Conservation (phyloP, 805 yeast species). For the Ogataea salicorniae region DNA sequence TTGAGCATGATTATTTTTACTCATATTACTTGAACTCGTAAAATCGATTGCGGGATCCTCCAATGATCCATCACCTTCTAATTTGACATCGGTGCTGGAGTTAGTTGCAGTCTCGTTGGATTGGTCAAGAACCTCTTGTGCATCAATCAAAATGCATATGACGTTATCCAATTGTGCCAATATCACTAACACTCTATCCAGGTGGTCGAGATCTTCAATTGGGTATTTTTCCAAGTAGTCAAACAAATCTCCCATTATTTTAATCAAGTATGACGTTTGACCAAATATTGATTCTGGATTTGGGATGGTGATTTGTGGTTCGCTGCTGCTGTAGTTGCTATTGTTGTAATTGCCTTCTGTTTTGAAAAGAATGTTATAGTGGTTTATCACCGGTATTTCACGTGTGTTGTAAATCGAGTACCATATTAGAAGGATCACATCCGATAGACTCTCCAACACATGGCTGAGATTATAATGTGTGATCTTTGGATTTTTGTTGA, state of each 20-base stretch:
- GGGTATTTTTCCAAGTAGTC: constrained; percentile 48
- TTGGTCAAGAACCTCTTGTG: constrained; percentile 25
- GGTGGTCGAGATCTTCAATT: constrained; percentile 18
- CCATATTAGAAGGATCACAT: constrained; percentile 56
- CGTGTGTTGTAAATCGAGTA: constrained; percentile 41
- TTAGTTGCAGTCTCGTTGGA: constrained; percentile 5
- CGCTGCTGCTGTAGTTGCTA: background rate
- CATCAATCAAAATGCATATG: constrained; percentile 28
- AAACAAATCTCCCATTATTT: constrained; percentile 60
- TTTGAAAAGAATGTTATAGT: constrained; percentile 14
- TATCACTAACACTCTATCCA: constrained; percentile 20
- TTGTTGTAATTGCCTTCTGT: background rate
- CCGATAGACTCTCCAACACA: constrained; percentile 41
- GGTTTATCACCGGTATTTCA: constrained; percentile 25
- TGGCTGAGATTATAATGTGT: constrained; percentile 22
- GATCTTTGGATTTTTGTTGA: background rate
- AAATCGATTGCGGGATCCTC: background rate
- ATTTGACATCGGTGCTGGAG: constrained; percentile 4
- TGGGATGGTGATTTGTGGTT: constrained; percentile 1
- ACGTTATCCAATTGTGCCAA: constrained; percentile 24
- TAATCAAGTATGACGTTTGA: constrained; percentile 57
- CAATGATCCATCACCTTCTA: constrained; percentile 6
- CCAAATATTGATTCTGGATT: constrained; percentile 37
- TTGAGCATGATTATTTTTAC: background rate
- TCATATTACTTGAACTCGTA: background rate